These are phyloP conservation scores for Solanum hybrid DNA, from an alignment of 305 asterid genomes.

Conservation along the genomic window DNA sequence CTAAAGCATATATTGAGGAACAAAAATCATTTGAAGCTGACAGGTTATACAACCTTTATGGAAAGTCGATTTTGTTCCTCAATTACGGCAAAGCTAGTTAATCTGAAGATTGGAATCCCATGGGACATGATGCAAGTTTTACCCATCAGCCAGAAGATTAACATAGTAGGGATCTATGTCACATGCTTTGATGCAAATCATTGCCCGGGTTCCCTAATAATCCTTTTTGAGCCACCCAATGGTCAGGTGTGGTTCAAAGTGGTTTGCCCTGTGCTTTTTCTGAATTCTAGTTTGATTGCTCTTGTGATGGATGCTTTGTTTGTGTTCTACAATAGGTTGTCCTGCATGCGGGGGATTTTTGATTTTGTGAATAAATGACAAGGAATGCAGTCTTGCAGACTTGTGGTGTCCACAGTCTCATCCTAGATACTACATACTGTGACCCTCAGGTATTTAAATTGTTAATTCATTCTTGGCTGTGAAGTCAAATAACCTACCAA, in stretches of 20 bases:
- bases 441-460: slow-evolving; percentile 53
- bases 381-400: slow-evolving; percentile 39
- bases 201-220: slow-evolving; percentile 89
- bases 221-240: slow-evolving; percentile 79
- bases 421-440: slow-evolving; percentile 90
- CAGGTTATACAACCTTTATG: background rate
- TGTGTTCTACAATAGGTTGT: slow-evolving; percentile 47
- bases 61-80: slow-evolving; percentile 37
- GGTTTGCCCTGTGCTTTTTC: background rate
- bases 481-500: background rate
- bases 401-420: slow-evolving; percentile 55
- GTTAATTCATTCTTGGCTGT: background rate
- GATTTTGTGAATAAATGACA: slow-evolving; percentile 65
- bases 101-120: slow-evolving; percentile 73
- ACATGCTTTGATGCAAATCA: slow-evolving; percentile 98
- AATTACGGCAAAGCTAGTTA: slow-evolving; percentile 81
- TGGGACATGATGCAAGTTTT: slow-evolving; percentile 63
- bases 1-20: background rate
- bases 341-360: slow-evolving; percentile 88
- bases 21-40: background rate
- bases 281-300: background rate
- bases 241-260: slow-evolving; percentile 53
- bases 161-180: slow-evolving; percentile 59
- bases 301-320: slow-evolving; percentile 13
- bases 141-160: slow-evolving; percentile 75